These are phyloP conservation scores for Aspergillus pseudonomiae DNA, from an alignment of 2,329 filamentous ascomycete genomes.

Conservation along the genomic window DNA sequence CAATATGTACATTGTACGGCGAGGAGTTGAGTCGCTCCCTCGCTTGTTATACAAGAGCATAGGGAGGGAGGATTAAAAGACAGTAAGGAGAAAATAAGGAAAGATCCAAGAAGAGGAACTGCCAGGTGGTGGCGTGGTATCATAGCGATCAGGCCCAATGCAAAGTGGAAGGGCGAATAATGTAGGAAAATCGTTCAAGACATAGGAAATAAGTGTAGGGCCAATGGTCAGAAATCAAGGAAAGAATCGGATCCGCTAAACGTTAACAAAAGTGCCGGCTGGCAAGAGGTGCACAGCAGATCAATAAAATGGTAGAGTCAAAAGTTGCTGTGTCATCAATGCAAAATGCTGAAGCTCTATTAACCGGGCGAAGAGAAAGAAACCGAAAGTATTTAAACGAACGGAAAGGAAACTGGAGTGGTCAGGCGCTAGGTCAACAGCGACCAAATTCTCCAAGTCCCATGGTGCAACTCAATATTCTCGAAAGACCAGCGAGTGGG, in stretches of 20 bases:
- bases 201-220: constrained; percentile 22
- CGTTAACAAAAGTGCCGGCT: not conserved
- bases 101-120: constrained; percentile 31
- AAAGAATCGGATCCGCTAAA: constrained; percentile 9
- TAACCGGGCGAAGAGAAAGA: constrained; percentile 10
- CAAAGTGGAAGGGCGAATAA: constrained; percentile 19
- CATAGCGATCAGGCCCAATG: constrained; percentile 20
- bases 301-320: not conserved
- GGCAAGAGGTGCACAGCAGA: not conserved
- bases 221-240: constrained; percentile 18
- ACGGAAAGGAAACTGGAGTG: constrained; percentile 18
- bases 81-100: constrained; percentile 31
- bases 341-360: constrained; percentile 11
- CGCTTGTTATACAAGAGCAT: constrained; percentile 33
- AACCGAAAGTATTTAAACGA: constrained; percentile 22
- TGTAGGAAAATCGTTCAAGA: constrained; percentile 20
- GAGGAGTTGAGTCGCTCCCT: constrained; percentile 24
- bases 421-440: not conserved
- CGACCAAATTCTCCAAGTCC: not conserved
- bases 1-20: constrained; percentile 34
- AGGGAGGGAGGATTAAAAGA: constrained; percentile 35
- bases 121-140: constrained; percentile 26
- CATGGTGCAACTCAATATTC: not conserved
- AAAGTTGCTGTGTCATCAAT: constrained; percentile 12
- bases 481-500: constrained; percentile 1